Evolutionary conservation across 371 early-diverging fungal genomes (phyloP), one percentile per base, ranked within the genome.

Genomic region (Mortierella sp.): DNA sequence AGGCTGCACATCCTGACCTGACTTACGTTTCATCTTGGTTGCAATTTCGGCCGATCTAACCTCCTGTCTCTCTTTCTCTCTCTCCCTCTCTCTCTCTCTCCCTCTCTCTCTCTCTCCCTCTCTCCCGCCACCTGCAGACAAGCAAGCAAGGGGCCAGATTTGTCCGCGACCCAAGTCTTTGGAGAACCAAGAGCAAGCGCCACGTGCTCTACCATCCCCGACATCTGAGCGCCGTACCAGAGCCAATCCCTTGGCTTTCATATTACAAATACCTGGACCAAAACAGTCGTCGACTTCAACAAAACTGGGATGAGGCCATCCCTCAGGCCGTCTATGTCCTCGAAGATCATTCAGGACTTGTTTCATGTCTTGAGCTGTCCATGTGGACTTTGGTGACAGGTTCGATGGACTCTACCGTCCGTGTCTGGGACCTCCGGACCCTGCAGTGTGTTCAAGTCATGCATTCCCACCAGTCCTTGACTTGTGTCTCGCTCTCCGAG

Each of bases 361-460:
- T 77, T 7, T 65, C 79, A 6, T 61, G 68, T 44, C 45, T 72
- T 4, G 79, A 77, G 44, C 68, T 72, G 69, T 69, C 79, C 18
- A 64, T 72, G 37, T 77, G 79, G 79, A 62, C 79, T 0, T 58
- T 77, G n/a, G 73, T 77, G 1, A 77, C 79, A 1, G 79, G 60
- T 19, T 77, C 79, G 1, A 68, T 69, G 28, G 79, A 77, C 56
- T 64, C 64, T 7, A 77, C 77, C 1, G 60, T 77, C 18, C 72
- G 77, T 6, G 64, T 77, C 1, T 77, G 77, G 77, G 72, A 77
- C n/a, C 46, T 77, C 25, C 55, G 72, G 45, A 77, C 77, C 1
- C 15, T 72, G n/a, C 58, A 77, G 44, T 77, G 77, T 48, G 37
- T 62, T 15, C 72, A 67, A 5, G 69, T 77, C 19, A 58, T 77